These are phyloP conservation scores for Xylaria venustula DNA, from an alignment of 495 filamentous ascomycete species.

Conservation along the genomic window DNA sequence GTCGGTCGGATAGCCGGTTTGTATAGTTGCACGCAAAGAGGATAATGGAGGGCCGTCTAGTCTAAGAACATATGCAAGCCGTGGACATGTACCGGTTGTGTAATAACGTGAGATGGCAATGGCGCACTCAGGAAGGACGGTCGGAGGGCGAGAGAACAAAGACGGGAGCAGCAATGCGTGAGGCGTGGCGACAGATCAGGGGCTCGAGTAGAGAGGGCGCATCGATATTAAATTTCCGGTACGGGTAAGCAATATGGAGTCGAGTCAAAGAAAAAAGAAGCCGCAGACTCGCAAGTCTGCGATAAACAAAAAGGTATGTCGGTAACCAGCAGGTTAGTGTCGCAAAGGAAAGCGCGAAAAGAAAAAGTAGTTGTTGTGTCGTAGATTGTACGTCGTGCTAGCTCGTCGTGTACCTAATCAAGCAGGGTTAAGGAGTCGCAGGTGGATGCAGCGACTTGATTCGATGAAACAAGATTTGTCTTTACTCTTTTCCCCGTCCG, in stretches of 20 bases:
- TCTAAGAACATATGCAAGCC: background rate
- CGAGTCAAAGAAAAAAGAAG: constrained; percentile 8
- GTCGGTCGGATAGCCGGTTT: background rate
- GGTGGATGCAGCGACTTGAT: constrained; percentile 4
- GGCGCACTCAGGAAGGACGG: background rate
- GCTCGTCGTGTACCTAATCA: background rate
- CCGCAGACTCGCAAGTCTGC: constrained; percentile 19
- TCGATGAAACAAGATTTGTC: constrained; percentile 23
- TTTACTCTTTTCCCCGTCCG: constrained; percentile 1
- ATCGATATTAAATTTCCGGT: constrained; percentile 30
- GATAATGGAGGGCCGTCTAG: background rate
- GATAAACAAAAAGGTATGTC: constrained; percentile 15
- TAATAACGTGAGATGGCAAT: background rate
- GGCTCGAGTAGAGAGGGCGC: constrained; percentile 16
- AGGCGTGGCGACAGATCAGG: constrained; percentile 9
- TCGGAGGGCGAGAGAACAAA: background rate
- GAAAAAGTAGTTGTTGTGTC: background rate
- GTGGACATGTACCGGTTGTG: background rate
- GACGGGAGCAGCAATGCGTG: background rate
- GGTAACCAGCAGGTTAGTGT: constrained; percentile 13
- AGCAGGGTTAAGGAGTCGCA: background rate
- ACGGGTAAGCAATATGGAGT: constrained; percentile 12
- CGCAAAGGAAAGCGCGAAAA: background rate
- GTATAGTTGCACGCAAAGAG: background rate
- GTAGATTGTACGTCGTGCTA: background rate